Percentiles rank a stretch among this genome's conserved stretches.
Conservation (phyloP, 352 stramenopile species). For the Phytopythium helicoides region DNA sequence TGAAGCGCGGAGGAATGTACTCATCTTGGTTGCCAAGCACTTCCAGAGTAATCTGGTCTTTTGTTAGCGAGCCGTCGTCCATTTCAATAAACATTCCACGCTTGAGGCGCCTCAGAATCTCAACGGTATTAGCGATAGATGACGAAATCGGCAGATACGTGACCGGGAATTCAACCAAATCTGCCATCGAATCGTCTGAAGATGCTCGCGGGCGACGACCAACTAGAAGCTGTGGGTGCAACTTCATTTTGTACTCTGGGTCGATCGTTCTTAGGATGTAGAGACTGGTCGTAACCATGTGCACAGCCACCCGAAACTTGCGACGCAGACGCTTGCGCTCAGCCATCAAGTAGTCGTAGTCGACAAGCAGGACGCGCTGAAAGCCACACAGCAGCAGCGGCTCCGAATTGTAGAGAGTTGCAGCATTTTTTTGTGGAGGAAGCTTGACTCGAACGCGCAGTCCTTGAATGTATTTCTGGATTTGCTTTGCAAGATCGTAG, state of each 20-base stretch:
- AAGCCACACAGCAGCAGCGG: conserved; percentile 56
- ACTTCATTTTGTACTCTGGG: conserved; percentile 47
- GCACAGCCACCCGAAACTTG: conserved; percentile 62
- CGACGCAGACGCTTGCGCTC: conserved; percentile 56
- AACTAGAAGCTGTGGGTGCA: conserved; percentile 13
- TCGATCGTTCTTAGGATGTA: conserved; percentile 49
- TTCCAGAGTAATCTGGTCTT: conserved; percentile 75
- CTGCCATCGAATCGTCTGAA: conserved; percentile 39
- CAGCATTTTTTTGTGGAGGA: conserved; percentile 30
- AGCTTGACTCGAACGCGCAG: conserved; percentile 60
- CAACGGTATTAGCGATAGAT: conserved; percentile 42
- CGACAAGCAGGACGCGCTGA: conserved; percentile 67
- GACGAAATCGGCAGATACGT: conserved; percentile 71
- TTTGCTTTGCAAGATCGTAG: conserved; percentile 74
- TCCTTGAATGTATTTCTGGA: conserved; percentile 56
- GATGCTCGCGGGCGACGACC: conserved; percentile 32
- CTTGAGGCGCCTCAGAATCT: conserved; percentile 48
- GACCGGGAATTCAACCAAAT: conserved; percentile 59
- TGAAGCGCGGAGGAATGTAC: conserved; percentile 48
- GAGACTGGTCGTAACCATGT: conserved; percentile 46
- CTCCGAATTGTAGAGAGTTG: conserved; percentile 37
- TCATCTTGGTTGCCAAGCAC: conserved; percentile 59
- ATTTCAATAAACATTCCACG: conserved; percentile 63
- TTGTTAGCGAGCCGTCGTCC: conserved; percentile 75
- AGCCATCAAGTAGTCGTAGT: conserved; percentile 71